Evolutionary conservation across 352 stramenopile genomes (phyloP).

Genomic region (Phytophthora sp.): DNA sequence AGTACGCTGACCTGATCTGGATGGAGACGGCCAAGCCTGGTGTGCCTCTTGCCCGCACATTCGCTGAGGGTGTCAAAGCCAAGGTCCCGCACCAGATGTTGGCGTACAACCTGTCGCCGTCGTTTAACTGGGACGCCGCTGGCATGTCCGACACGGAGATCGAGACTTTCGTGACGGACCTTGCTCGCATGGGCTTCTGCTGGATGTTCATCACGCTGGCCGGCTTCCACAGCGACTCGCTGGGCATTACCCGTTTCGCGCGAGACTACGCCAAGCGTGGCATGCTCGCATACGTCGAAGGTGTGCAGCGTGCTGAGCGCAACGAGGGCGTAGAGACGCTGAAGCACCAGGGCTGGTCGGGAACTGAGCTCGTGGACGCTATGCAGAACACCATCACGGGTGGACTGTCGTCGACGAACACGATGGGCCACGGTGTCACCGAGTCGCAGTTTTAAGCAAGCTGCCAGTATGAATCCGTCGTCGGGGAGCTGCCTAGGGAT

Average conservation of each 20-base stretch:
- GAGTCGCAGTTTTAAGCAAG: conserved; percentile 95
- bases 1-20: conserved; percentile 98
- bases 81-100: conserved; percentile 96
- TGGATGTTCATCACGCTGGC: conserved; percentile 99
- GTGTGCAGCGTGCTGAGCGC: conserved; percentile 96
- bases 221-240: conserved; percentile 98
- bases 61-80: conserved; percentile 93
- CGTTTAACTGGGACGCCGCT: conserved; percentile 98
- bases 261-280: conserved; percentile 90
- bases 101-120: conserved; percentile 98
- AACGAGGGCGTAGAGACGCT: conserved; percentile 95
- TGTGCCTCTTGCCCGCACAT: conserved; percentile 94
- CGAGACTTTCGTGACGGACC: conserved; percentile 94
- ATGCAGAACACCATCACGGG: conserved; percentile 97
- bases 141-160: conserved; percentile 96
- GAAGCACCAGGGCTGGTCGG: conserved; percentile 98
- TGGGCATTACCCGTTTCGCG: conserved; percentile 95
- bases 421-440: conserved; percentile 97
- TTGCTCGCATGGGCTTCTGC: conserved; percentile 95
- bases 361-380: conserved; percentile 96
- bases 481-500: conserved; percentile 17
- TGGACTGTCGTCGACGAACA: conserved; percentile 95
- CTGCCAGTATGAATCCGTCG: conserved; percentile 4
- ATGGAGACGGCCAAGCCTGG: conserved; percentile 97
- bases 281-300: conserved; percentile 97